These are phyloP conservation scores for Tetrapisispora arboricola DNA, from an alignment of 805 yeast species.

Conservation along the genomic window DNA sequence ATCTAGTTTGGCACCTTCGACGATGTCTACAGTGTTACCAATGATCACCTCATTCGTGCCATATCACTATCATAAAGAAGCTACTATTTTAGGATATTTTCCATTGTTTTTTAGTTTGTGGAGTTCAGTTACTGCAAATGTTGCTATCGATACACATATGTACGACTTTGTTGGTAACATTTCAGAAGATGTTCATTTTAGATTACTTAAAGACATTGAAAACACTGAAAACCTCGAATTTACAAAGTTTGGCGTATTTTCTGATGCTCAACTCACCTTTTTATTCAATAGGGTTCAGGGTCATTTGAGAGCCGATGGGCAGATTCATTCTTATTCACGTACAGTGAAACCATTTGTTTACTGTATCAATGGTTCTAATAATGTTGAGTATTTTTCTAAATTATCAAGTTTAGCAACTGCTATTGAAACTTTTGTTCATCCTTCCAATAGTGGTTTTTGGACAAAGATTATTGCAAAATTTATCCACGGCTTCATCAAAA, in stretches of 20 bases:
- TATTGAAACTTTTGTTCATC: constrained; percentile 73
- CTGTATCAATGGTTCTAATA: constrained; percentile 44
- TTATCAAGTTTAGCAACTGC: constrained; percentile 50
- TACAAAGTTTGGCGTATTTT: constrained; percentile 52
- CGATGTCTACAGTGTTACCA: constrained; percentile 40
- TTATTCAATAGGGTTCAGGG: constrained; percentile 45
- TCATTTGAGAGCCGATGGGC: constrained; percentile 28
- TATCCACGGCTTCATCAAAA: constrained; percentile 44
- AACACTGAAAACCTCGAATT: constrained; percentile 19
- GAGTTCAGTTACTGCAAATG: constrained; percentile 40
- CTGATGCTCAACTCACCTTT: constrained; percentile 47
- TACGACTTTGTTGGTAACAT: constrained; percentile 53
- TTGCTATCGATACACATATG: constrained; percentile 49
- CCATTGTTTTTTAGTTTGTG: constrained; percentile 64
- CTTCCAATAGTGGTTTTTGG: constrained; percentile 83
- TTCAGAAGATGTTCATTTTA: constrained; percentile 36
- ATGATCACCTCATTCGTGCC: constrained; percentile 48
- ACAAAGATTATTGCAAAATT: constrained; percentile 54
- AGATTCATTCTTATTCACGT: constrained; percentile 32
- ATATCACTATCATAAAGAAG: constrained; percentile 20
- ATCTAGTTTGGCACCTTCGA: constrained; percentile 40
- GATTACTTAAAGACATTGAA: constrained; percentile 14
- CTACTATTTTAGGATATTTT: constrained; percentile 43
- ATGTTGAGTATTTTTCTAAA: constrained; percentile 38
- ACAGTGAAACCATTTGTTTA: constrained; percentile 39